These are phyloP conservation scores for Stephania japonica DNA, from an alignment of 164 flowering plant genomes.

Conservation along the genomic window DNA sequence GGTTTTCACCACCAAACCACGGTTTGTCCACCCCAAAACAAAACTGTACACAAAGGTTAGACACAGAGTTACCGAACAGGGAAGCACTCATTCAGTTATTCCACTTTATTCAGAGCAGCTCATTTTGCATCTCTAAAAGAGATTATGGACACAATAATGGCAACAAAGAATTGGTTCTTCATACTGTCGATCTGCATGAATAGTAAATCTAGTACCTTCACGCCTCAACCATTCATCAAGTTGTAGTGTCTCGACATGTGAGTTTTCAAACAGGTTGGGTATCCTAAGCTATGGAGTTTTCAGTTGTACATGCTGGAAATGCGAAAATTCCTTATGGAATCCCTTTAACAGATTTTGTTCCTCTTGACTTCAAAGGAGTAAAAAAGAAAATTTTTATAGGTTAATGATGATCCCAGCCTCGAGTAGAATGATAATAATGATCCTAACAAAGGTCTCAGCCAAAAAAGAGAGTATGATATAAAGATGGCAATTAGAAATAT, in stretches of 20 bases:
- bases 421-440: not conserved
- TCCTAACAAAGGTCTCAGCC: not conserved
- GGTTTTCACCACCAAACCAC: no score
- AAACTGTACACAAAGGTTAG: not conserved
- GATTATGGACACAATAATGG: not conserved
- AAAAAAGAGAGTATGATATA: not conserved
- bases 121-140: not conserved
- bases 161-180: not conserved
- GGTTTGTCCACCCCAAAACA: no score
- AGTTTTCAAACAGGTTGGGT: not conserved
- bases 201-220: not conserved
- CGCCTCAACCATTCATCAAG: not conserved
- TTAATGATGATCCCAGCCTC: not conserved
- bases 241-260: not conserved
- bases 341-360: not conserved
- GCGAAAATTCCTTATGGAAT: not conserved
- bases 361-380: not conserved
- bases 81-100: no score
- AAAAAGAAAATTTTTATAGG: no score
- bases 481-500: not conserved
- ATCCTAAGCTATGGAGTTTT: not conserved
- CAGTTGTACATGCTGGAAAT: not conserved
- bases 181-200: not conserved
- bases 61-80: no score
- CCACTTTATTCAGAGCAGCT: no score